Evolutionary conservation across 192 early-diverging fungal genomes (phyloP), one percentile per base, ranked within the genome.

Genomic region (Rhizophagus clarus): DNA sequence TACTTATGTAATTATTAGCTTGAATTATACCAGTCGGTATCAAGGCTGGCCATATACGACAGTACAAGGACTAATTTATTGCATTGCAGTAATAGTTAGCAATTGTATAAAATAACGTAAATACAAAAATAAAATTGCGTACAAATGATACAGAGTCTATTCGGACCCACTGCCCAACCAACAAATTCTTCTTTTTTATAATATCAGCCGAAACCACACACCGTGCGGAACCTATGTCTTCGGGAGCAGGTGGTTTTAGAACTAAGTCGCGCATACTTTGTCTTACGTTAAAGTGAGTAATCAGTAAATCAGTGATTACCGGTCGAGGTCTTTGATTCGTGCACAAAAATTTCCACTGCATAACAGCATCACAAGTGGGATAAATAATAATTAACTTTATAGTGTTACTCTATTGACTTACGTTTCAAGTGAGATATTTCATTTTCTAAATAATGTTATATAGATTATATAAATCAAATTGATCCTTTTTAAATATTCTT

Each of bases 91-190:
- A n/a, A n/a, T n/a, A 28, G 12, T 32, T 28, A 61, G 3, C 22
- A 29, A 75, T n/a, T n/a, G 34, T 61, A 32, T 61, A 28, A 45
- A 24, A 32, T 37, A 37, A 34, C 10, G 29, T 62, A 28, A 62
- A 34, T 14, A 6, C 12, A 74, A 34, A 20, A 22, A 29, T 6
- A 45, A 22, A 34, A 12, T 32, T 14, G 29, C 49, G n/a, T 15
- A 56, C 74, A 22, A 31, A 20, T n/a, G n/a, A 26, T 14, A 47
- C 29, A n/a, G 56, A 42, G n/a, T 78, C 76, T 22, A 78, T n/a
- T 62, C 47, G 62, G 34, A 68, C 66, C 76, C 76, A 78, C 45
- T 62, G 56, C 11, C 76, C 76, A 32, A 22, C 29, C 26, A n/a
- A n/a, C 17, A 68, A 34, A 9, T 42, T 66, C 28, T 29, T 42